Conservation (phyloP, 345 rosid species). For the Salix brachista region DNA sequence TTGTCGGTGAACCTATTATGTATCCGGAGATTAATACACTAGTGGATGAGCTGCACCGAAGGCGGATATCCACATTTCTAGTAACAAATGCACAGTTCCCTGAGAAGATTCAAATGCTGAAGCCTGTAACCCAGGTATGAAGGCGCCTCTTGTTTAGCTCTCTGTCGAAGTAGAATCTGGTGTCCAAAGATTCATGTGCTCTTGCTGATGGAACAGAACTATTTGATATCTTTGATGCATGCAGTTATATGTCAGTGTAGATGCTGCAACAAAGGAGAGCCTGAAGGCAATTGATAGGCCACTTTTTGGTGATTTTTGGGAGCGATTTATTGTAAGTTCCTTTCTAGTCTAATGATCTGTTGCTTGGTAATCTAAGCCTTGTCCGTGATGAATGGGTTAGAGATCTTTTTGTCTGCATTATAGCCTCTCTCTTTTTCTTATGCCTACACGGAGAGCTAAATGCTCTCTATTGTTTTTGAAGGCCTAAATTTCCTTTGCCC, state of each 20-base stretch:
- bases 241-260: constrained; percentile 97
- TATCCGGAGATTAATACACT: constrained; percentile 88
- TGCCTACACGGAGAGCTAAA: background rate
- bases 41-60: constrained; percentile 83
- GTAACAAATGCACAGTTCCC: constrained; percentile 99
- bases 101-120: constrained; percentile 73
- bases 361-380: background rate
- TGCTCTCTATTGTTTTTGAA: background rate
- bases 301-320: constrained; percentile 97
- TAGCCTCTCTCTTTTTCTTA: background rate
- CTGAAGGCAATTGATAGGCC: constrained; percentile 96
- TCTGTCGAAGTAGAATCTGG: background rate
- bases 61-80: constrained; percentile 81
- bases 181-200: background rate
- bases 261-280: constrained; percentile 96
- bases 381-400: background rate
- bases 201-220: constrained; percentile 1
- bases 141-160: background rate
- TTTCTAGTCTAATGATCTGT: background rate
- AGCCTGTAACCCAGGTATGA: constrained; percentile 84
- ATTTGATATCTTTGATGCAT: constrained; percentile 22
- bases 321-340: constrained; percentile 75
- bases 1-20: constrained; percentile 98
- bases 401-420: background rate
- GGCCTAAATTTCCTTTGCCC: background rate